These are phyloP conservation scores for Trypanosoma theileri DNA, from an alignment of 208 protist genomes.

Conservation along the genomic window DNA sequence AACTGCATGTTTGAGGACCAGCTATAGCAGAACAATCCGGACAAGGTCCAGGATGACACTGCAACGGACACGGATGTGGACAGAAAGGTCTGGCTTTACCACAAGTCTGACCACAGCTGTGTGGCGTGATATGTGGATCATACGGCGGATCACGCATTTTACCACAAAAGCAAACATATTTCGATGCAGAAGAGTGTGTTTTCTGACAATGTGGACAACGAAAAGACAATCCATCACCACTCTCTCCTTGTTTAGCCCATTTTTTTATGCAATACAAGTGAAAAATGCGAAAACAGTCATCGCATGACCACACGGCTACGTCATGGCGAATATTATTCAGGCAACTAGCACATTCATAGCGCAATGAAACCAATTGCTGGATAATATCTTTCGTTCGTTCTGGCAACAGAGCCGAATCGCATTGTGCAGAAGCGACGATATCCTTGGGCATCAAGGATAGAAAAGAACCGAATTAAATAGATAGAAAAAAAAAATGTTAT, in stretches of 20 bases:
- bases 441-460: neutral
- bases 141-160: constrained; percentile 57
- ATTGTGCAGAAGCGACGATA: neutral
- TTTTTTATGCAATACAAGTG: constrained; percentile 70
- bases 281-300: constrained; percentile 61
- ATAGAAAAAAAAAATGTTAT: neutral
- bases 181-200: constrained; percentile 26
- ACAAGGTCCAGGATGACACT: constrained; percentile 80
- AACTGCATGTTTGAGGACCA: constrained; percentile 49
- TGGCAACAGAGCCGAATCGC: constrained; percentile 7
- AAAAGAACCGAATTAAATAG: neutral
- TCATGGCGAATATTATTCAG: constrained; percentile 53
- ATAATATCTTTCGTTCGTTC: constrained; percentile 36
- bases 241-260: constrained; percentile 44
- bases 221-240: constrained; percentile 35
- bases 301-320: constrained; percentile 57
- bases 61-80: constrained; percentile 50
- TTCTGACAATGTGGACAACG: constrained; percentile 57
- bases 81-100: constrained; percentile 44
- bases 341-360: constrained; percentile 73
- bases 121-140: constrained; percentile 68
- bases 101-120: constrained; percentile 76
- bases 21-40: constrained; percentile 43
- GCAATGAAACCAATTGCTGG: constrained; percentile 39
- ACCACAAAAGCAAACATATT: constrained; percentile 71